phyloP scores from a whole-genome alignment of 352 stramenopile genomes.

The Phytophthora quininea region DNA sequence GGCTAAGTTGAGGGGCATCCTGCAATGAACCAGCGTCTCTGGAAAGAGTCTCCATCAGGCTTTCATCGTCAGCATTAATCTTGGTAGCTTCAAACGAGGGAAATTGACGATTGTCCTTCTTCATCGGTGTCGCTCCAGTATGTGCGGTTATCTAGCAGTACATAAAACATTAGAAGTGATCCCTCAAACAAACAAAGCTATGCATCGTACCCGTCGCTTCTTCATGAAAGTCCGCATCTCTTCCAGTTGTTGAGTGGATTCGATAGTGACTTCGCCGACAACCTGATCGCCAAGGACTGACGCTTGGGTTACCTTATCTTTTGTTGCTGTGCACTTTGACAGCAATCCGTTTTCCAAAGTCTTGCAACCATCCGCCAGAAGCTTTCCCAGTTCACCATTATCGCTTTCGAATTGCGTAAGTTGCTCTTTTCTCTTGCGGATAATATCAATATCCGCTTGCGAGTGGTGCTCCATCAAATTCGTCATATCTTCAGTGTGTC shows the following conservation, averaged over 20 bases:
- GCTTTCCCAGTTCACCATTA: conserved; percentile 35
- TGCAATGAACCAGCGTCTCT: conserved; percentile 3
- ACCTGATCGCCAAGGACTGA: conserved; percentile 32
- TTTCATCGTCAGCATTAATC: conserved; percentile 16
- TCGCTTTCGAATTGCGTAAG: conserved; percentile 35
- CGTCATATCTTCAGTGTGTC: conserved; percentile 18
- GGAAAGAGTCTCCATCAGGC: not conserved
- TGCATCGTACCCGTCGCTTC: conserved; percentile 47
- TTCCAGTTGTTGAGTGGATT: conserved; percentile 40
- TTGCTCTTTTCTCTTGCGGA: conserved; percentile 27
- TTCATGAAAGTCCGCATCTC: conserved; percentile 54
- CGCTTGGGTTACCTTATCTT: conserved; percentile 33
- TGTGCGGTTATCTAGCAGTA: conserved; percentile 37
- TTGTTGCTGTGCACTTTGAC: conserved; percentile 34
- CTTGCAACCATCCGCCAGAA: conserved; percentile 29
- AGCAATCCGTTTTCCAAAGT: conserved; percentile 35
- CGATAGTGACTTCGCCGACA: conserved; percentile 29
- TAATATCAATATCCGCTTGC: conserved; percentile 13
- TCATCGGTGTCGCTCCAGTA: conserved; percentile 51
- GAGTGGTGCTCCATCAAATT: conserved; percentile 34
- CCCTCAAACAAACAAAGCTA: not conserved
- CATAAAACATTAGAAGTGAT: not conserved
- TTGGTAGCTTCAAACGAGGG: conserved; percentile 52
- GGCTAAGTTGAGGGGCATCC: conserved; percentile 4
- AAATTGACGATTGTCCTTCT: conserved; percentile 41